phyloP scores from a whole-genome alignment of 129 eudicot genomes.

The Chrysanthemum makinoi region DNA sequence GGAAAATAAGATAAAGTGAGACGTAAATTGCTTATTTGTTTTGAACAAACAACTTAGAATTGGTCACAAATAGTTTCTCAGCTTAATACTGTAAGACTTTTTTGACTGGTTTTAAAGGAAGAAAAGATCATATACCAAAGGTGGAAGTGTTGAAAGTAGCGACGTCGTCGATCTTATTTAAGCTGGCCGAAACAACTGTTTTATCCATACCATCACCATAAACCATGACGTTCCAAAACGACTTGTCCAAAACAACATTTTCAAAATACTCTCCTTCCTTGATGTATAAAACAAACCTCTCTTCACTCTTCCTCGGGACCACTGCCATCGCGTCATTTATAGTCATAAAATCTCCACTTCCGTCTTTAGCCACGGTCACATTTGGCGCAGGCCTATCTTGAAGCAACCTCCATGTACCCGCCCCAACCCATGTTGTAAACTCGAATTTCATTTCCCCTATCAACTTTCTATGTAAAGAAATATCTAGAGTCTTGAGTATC shows the following conservation, averaged over 20 bases:
- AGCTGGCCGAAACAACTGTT: conserved; percentile 57
- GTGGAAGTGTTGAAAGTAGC: conserved; percentile 67
- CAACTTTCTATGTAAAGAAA: conserved; percentile 55
- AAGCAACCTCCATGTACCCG: conserved; percentile 50
- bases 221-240: conserved; percentile 61
- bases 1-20: background rate
- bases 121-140: conserved; percentile 38
- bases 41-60: conserved; percentile 70
- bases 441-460: conserved; percentile 21
- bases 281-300: conserved; percentile 58
- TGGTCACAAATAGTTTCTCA: too few species aligned
- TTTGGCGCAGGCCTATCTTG: conserved; percentile 46
- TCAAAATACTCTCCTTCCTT: conserved; percentile 64
- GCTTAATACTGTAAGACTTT: too few species aligned
- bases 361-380: conserved; percentile 74
- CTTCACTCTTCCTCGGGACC: conserved; percentile 46
- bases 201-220: conserved; percentile 66
- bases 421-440: conserved; percentile 51
- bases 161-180: conserved; percentile 53
- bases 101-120: background rate
- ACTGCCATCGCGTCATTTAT: conserved; percentile 50
- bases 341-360: conserved; percentile 54
- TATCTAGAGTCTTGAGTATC: conserved; percentile 32
- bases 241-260: conserved; percentile 45
- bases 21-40: conserved; percentile 12